Evolutionary conservation across 805 yeast genomes (phyloP).

Genomic region (Cyberlindnera lachancei): DNA sequence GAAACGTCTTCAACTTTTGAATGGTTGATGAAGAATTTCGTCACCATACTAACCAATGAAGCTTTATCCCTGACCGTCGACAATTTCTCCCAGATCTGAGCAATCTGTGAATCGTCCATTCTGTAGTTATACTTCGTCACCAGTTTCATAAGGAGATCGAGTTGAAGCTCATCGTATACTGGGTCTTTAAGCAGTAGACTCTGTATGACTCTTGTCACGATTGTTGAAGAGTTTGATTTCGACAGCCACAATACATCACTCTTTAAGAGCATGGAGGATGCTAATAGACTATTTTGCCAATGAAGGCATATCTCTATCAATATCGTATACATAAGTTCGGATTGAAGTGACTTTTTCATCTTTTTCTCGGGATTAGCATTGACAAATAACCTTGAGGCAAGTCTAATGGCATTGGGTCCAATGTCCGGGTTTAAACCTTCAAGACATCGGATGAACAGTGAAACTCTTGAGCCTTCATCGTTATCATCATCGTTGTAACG

Average conservation of each 20-base stretch:
- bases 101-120: constrained; percentile 11
- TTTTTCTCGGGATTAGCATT: too few species aligned
- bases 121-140: constrained; percentile 4
- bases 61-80: constrained; percentile 3
- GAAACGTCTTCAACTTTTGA: constrained; percentile 2
- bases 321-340: constrained; percentile 3
- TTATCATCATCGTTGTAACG: background rate
- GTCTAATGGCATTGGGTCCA: constrained; percentile 3
- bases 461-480: too few species aligned
- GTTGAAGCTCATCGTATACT: constrained; percentile 12
- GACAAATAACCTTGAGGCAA: constrained; percentile 3
- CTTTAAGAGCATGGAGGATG: constrained; percentile 6
- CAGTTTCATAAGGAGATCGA: constrained; percentile 14
- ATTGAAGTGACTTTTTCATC: background rate
- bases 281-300: constrained; percentile 9
- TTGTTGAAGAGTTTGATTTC: background rate
- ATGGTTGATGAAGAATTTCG: constrained; percentile 8
- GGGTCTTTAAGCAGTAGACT: constrained; percentile 15
- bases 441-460: constrained; percentile 1
- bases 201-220: constrained; percentile 4
- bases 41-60: constrained; percentile 4
- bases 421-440: background rate
- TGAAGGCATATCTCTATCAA: constrained; percentile 5
- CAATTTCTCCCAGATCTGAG: constrained; percentile 11
- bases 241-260: too few species aligned